Evolutionary conservation across 768 basidiomycete species (phyloP), one percentile per base, ranked within the genome.

Genomic region (Cyclocybe cylindracea): DNA sequence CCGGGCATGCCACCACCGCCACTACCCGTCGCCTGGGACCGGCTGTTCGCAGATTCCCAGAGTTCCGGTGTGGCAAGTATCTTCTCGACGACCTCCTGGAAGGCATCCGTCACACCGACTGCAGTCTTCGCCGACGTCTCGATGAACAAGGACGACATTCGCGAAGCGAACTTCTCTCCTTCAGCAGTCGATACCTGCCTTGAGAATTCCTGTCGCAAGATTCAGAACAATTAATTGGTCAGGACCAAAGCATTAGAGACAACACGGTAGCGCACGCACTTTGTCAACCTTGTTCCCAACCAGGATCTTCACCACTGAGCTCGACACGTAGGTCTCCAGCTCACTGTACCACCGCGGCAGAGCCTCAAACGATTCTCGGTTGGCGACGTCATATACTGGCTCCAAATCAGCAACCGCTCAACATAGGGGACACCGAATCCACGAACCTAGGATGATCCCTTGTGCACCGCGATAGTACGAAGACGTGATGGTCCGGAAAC

Each of bases 241-340:
- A 11, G 11, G 10, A 19, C 2, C 10, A 39, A 18, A 8, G 33
- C 16, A 7, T 32, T 4, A 34, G 29, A 52, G 4, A 44, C 4
- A 11, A 16, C 16, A n/a, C 13, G 46, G 11, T 24, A 38, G 38
- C 5, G 16, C 9, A 39, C 46, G 41, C 4, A 66, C 69, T 80
- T 95, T 96, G 76, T 98, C 94, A 13, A 96, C 75, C 71, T 98
- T 99, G 72, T 89, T 89, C 31, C 91, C 96, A 2, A 99, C 94
- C 16, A 99, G 82, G 62, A 98, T 93, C 80, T 94, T 93, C 42
- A 93, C 90, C 16, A 97, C 91, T 1, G 87, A 86, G 14, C 78
- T 76, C 1, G 85, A 85, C 48, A 95, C 91, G 65, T 97, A 98
- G 9, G 91, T 95, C 64, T 98, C 94, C 5, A 98, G 84, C 65